Conservation (phyloP, 441 rosid species). For the Eutrema salsugineum region DNA sequence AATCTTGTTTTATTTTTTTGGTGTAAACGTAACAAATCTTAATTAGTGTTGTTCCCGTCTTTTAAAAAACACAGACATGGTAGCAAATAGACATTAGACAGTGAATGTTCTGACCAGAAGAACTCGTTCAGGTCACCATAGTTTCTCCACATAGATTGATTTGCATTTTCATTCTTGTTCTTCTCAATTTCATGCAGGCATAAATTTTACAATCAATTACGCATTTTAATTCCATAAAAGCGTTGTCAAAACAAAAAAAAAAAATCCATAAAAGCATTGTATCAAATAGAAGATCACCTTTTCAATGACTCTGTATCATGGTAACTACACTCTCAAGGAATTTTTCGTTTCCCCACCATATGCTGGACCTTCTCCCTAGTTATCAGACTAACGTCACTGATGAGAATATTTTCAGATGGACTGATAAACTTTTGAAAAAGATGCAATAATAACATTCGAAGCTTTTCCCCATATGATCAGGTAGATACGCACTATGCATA, state of each 20-base stretch:
- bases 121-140: slow-evolving; percentile 94
- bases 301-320: slow-evolving; percentile 65
- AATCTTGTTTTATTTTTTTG: no score
- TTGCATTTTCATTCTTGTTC: slow-evolving; percentile 79
- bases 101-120: slow-evolving; percentile 62
- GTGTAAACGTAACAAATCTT: slow-evolving; percentile 18
- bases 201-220: slow-evolving; percentile 26
- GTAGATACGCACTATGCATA: slow-evolving; percentile 88
- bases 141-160: slow-evolving; percentile 96
- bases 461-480: slow-evolving; percentile 99
- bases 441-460: slow-evolving; percentile 37
- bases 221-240: no score
- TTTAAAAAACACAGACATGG: slow-evolving; percentile 26
- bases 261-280: neutral
- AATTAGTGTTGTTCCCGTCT: slow-evolving; percentile 12
- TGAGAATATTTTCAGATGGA: no score
- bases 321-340: slow-evolving; percentile 76
- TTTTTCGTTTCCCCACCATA: slow-evolving; percentile 65
- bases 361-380: slow-evolving; percentile 72
- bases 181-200: slow-evolving; percentile 79
- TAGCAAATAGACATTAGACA: slow-evolving; percentile 2
- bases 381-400: slow-evolving; percentile 42
- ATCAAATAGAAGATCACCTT: slow-evolving; percentile 42
- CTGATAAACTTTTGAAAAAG: neutral
- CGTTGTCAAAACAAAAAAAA: no score